These are phyloP conservation scores for Eragrostis curvula DNA, from an alignment of 176 grass and related monocot genomes.

Conservation along the genomic window DNA sequence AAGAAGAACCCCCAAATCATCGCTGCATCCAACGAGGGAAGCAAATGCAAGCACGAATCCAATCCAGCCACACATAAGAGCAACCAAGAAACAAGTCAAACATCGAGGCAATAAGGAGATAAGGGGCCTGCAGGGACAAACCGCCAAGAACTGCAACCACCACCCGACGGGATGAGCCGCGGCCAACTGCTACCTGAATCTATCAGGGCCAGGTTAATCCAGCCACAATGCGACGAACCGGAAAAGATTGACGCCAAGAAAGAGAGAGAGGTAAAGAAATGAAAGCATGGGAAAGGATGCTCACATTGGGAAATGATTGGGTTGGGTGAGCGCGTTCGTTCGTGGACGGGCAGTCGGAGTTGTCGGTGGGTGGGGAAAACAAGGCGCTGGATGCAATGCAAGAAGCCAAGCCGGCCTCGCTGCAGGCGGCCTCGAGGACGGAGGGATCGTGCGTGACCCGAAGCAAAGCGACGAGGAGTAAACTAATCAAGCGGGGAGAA, in stretches of 20 bases:
- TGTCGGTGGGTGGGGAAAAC: conserved; percentile 44
- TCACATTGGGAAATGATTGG: conserved; percentile 22
- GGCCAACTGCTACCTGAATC: conserved; percentile 28
- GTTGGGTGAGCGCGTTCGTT: background rate
- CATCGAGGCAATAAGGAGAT: background rate
- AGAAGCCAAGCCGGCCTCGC: background rate
- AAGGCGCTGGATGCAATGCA: conserved; percentile 23
- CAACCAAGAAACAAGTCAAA: conserved; percentile 17
- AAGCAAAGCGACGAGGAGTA: conserved; percentile 26
- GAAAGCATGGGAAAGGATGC: conserved; percentile 7
- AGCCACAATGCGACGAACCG: conserved; percentile 26
- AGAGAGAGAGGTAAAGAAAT: background rate
- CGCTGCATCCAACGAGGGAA: background rate
- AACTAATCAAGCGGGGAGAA: conserved; percentile 2
- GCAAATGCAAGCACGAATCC: conserved; percentile 5
- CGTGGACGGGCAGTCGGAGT: conserved; percentile 42
- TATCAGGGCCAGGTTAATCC: conserved; percentile 11
- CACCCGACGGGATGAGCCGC: background rate
- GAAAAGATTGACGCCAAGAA: background rate
- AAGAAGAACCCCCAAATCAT: background rate
- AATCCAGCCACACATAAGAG: background rate
- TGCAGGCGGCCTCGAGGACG: background rate
- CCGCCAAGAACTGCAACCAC: conserved; percentile 15
- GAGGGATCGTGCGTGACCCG: conserved; percentile 20
- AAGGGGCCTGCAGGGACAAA: background rate